A percentile compares a stretch with the other conserved stretches of the same genome.
Evolutionary conservation across 2,329 filamentous ascomycete species (phyloP).

Genomic region (Xylaria sp.): DNA sequence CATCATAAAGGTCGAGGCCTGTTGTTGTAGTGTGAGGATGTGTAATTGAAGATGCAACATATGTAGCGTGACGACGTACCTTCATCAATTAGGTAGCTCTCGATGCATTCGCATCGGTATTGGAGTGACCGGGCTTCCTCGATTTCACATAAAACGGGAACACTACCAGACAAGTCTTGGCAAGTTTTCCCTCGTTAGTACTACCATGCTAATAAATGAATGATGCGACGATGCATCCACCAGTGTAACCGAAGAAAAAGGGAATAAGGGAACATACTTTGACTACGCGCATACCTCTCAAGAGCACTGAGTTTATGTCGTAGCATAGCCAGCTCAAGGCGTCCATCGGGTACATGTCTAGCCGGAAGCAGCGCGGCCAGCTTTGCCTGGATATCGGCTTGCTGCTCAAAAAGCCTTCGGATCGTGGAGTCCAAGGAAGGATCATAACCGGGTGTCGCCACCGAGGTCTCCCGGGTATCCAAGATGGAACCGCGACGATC

Average conservation of each 20-base stretch:
- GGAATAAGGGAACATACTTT: constrained; percentile 57
- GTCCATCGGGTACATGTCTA: constrained; percentile 61
- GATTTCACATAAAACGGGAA: constrained; percentile 63
- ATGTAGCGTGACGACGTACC: constrained; percentile 51
- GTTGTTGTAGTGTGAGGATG: constrained; percentile 27
- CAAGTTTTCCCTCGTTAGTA: constrained; percentile 37
- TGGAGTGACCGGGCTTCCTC: constrained; percentile 68
- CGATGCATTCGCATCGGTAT: constrained; percentile 69
- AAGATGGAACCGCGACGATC: constrained; percentile 50
- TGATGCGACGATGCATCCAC: constrained; percentile 16
- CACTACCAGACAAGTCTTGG: constrained; percentile 54
- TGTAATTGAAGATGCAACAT: constrained; percentile 23
- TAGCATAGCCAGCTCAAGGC: constrained; percentile 65
- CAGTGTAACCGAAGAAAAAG: constrained; percentile 17
- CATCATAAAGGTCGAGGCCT: constrained; percentile 59
- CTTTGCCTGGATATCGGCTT: constrained; percentile 64
- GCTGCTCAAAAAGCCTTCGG: constrained; percentile 62
- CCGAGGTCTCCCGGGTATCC: constrained; percentile 47
- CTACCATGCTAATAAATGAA: constrained; percentile 11
- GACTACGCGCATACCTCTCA: constrained; percentile 59
- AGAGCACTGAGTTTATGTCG: constrained; percentile 65
- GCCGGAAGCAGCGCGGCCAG: constrained; percentile 60
- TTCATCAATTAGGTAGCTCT: constrained; percentile 62
- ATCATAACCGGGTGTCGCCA: constrained; percentile 51
- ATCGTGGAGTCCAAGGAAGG: constrained; percentile 58